These are phyloP conservation scores for Euphrasia confusa DNA, from an alignment of 257 asterid genomes.

Conservation along the genomic window DNA sequence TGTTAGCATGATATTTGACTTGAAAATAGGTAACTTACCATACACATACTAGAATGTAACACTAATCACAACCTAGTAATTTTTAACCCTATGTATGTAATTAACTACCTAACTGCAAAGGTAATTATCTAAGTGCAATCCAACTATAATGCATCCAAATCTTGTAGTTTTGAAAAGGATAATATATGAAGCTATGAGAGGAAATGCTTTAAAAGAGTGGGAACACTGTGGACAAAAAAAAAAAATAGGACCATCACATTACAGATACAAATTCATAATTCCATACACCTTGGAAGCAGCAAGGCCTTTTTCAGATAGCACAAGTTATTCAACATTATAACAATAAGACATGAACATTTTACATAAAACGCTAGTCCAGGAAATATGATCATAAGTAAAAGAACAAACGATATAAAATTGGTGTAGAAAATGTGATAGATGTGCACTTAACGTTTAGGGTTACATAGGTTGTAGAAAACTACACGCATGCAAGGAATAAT, in stretches of 20 bases:
- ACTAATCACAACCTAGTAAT: background rate
- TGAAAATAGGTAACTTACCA: background rate
- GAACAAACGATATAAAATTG: background rate
- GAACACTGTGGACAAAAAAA: slow-evolving; percentile 20
- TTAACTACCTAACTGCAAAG: background rate
- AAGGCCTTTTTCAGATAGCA: background rate
- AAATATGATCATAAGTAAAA: slow-evolving; percentile 5
- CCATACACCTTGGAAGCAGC: slow-evolving; percentile 18
- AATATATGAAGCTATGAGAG: background rate
- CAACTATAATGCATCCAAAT: slow-evolving; percentile 10
- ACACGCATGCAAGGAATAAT: slow-evolving; percentile 4
- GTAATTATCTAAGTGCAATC: slow-evolving; percentile 13
- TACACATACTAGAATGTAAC: background rate
- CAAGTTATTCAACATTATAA: slow-evolving; percentile 11
- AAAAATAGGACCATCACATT: slow-evolving; percentile 13
- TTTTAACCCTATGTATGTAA: background rate
- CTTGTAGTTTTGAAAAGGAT: slow-evolving; percentile 15
- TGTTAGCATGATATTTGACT: slow-evolving; percentile 13
- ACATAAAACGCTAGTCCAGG: slow-evolving; percentile 2
- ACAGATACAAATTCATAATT: slow-evolving; percentile 7
- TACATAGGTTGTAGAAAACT: slow-evolving; percentile 13
- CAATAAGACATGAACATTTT: slow-evolving; percentile 13
- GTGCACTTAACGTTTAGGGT: slow-evolving; percentile 11
- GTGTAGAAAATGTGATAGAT: slow-evolving; percentile 16
- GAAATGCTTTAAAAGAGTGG: slow-evolving; percentile 2